phyloP scores from a whole-genome alignment of 2,329 filamentous ascomycete species.

The Ceratocystis eucalypticola region DNA sequence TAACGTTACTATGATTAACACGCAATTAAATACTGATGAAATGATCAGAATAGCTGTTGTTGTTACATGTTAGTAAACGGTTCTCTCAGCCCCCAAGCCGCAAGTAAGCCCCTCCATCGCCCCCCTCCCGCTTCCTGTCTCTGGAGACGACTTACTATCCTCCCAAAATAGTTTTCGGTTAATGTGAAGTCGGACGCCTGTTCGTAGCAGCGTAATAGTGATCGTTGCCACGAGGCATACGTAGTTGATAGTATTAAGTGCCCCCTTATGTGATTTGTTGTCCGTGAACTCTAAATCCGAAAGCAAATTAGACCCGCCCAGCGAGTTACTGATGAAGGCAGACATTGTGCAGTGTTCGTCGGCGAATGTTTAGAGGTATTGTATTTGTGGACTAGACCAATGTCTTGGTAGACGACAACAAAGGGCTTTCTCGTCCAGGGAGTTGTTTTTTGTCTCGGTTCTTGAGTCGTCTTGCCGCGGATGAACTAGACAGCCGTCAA shows the following conservation, averaged over 20 bases:
- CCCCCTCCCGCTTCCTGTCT: background rate
- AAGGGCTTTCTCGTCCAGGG: too few relatives aligned
- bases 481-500: too few relatives aligned
- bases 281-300: conserved; percentile 12
- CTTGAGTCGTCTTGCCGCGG: too few relatives aligned
- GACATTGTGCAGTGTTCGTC: background rate
- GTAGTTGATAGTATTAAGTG: background rate
- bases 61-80: background rate
- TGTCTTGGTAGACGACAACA: too few relatives aligned
- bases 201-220: conserved; percentile 12
- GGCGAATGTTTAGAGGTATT: background rate
- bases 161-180: conserved; percentile 16
- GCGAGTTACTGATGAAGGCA: background rate
- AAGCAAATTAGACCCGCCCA: conserved; percentile 1
- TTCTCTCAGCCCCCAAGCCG: background rate
- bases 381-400: too few relatives aligned
- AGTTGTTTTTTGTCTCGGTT: too few relatives aligned
- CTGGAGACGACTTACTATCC: conserved; percentile 13
- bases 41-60: conserved; percentile 12
- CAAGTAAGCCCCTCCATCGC: too few relatives aligned
- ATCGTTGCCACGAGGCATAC: conserved; percentile 5
- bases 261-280: background rate
- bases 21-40: conserved; percentile 11
- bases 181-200: conserved; percentile 8
- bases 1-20: background rate